phyloP scores from a whole-genome alignment of 2,329 filamentous ascomycete species.

The Salinomyces thailandicus region DNA sequence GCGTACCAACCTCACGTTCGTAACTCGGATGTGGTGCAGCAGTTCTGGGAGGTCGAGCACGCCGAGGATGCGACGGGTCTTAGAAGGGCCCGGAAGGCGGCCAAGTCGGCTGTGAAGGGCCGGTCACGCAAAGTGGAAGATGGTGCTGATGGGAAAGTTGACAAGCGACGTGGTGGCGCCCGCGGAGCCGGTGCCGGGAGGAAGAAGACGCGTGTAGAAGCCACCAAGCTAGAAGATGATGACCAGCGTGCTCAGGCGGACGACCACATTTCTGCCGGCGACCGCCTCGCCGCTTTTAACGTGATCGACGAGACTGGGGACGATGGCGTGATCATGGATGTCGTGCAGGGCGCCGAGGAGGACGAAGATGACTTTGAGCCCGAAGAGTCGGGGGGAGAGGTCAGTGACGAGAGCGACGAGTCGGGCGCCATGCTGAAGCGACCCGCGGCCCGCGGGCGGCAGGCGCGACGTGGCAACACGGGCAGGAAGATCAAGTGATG shows the following conservation, averaged over 20 bases:
- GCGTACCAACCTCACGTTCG: slow-evolving; percentile 15
- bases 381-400: slow-evolving; percentile 6
- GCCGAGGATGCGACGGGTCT: slow-evolving; percentile 14
- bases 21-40: slow-evolving; percentile 12
- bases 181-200: not conserved
- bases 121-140: slow-evolving; percentile 11
- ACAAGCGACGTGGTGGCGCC: not conserved
- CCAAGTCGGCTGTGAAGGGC: slow-evolving; percentile 1
- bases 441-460: too few species aligned
- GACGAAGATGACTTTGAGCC: slow-evolving; percentile 11
- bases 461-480: too few species aligned
- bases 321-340: not conserved
- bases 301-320: slow-evolving; percentile 5
- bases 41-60: slow-evolving; percentile 17
- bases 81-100: slow-evolving; percentile 8
- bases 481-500: too few species aligned
- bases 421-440: too few species aligned
- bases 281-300: slow-evolving; percentile 8
- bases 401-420: slow-evolving; percentile 6
- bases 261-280: slow-evolving; percentile 1
- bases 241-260: slow-evolving; percentile 1
- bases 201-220: slow-evolving; percentile 1
- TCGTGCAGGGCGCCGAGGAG: not conserved
- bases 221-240: not conserved
- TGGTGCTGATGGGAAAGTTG: not conserved